Evolutionary conservation across 441 rosid species (phyloP).

Genomic region (Erodium texanum): DNA sequence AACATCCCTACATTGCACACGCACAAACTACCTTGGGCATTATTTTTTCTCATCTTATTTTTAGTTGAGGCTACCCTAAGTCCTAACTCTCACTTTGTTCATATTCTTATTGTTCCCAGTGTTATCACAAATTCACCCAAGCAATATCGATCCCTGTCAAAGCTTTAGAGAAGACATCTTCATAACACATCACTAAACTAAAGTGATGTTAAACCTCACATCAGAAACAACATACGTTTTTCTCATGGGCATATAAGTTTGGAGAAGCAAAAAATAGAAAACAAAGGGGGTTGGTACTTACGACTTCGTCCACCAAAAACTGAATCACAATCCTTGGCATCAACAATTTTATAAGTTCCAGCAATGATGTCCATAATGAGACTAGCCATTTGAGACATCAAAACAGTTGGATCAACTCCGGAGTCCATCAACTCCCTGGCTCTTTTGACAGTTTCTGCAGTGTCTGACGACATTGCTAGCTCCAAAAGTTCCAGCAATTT

Average conservation of each 20-base stretch:
- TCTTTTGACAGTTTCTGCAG: slow-evolving; percentile 86
- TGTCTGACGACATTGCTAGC: slow-evolving; percentile 89
- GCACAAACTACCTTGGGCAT: background rate
- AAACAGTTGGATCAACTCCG: slow-evolving; percentile 83
- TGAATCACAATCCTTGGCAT: slow-evolving; percentile 39
- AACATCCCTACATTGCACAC: background rate
- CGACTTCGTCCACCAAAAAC: slow-evolving; percentile 55
- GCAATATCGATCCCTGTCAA: background rate
- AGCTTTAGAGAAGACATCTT: background rate
- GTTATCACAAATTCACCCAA: background rate
- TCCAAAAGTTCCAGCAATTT: slow-evolving; percentile 85
- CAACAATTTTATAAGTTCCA: slow-evolving; percentile 57
- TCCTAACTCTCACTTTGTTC: background rate
- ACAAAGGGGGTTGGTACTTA: slow-evolving; percentile 38
- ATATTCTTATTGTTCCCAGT: background rate
- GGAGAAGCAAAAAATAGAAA: background rate
- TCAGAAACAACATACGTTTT: background rate
- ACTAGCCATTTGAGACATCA: slow-evolving; percentile 97
- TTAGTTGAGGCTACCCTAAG: background rate
- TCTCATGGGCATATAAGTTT: background rate
- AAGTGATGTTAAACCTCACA: background rate
- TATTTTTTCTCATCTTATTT: background rate
- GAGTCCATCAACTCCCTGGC: slow-evolving; percentile 91
- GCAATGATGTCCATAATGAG: slow-evolving; percentile 96
- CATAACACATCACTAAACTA: background rate